A percentile compares a stretch with the other conserved stretches of the same genome.
phyloP scores from a whole-genome alignment of 2,329 filamentous ascomycete genomes.

The Fusarium anthophilum region DNA sequence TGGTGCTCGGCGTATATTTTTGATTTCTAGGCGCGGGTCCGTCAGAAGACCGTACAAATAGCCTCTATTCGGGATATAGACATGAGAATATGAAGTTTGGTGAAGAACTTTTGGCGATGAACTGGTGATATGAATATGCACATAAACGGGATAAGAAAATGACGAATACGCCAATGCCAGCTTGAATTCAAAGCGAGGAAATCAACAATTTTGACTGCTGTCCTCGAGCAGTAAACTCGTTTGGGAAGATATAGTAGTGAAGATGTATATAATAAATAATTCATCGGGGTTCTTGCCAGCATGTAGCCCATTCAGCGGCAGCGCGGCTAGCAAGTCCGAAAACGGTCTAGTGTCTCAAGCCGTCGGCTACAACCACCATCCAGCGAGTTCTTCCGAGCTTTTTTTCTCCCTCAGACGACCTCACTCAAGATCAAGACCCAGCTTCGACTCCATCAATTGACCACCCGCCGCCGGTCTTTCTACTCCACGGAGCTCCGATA shows the following conservation, averaged over 20 bases:
- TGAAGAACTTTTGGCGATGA: not conserved
- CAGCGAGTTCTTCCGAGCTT: slow-evolving; percentile 59
- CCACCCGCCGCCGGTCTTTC: slow-evolving; percentile 42
- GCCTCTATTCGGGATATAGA: slow-evolving; percentile 34
- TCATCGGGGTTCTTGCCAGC: slow-evolving; percentile 1
- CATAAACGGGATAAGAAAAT: not conserved
- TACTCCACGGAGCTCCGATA: slow-evolving; percentile 41
- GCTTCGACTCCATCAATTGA: slow-evolving; percentile 50
- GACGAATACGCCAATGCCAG: too few relatives aligned
- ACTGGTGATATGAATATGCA: not conserved
- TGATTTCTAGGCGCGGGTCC: slow-evolving; percentile 32
- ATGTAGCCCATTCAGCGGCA: slow-evolving; percentile 16
- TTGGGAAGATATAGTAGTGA: not conserved
- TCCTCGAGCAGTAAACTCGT: not conserved
- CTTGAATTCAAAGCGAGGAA: not conserved
- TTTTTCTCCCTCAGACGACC: slow-evolving; percentile 54
- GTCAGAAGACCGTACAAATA: slow-evolving; percentile 22
- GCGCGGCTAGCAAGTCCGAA: slow-evolving; percentile 37
- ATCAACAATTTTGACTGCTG: not conserved
- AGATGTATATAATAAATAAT: not conserved
- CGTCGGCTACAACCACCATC: slow-evolving; percentile 42
- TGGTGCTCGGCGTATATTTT: slow-evolving; percentile 40
- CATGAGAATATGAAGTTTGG: slow-evolving; percentile 24
- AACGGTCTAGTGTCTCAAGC: slow-evolving; percentile 43
- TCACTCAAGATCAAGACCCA: slow-evolving; percentile 41